A percentile compares a stretch with the other conserved stretches of the same genome.
These are phyloP conservation scores for Penicillium cosmopolitanum DNA, from an alignment of 495 filamentous ascomycete genomes.

Conservation along the genomic window DNA sequence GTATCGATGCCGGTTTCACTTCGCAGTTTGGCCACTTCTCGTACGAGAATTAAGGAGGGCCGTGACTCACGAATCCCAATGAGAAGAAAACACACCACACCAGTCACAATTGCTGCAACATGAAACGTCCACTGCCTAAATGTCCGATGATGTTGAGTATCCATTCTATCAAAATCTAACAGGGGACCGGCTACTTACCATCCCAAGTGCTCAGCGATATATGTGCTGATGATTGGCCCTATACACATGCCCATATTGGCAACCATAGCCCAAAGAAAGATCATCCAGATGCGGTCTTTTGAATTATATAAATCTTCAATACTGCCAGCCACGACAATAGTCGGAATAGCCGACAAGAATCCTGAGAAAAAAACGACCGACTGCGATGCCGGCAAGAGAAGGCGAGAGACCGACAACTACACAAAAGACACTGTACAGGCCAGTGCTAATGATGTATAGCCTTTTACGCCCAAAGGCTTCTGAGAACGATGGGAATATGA, in stretches of 20 bases:
- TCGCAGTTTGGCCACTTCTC: constrained; percentile 29
- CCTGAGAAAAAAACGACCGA: constrained; percentile 46
- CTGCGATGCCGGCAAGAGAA: constrained; percentile 29
- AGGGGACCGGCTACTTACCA: constrained; percentile 35
- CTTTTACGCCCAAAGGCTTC: constrained; percentile 50
- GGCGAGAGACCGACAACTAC: constrained; percentile 38
- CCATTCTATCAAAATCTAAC: background rate
- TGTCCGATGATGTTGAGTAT: background rate
- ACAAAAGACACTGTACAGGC: constrained; percentile 41
- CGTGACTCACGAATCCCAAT: constrained; percentile 44
- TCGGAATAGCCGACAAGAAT: constrained; percentile 49
- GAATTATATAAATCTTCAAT: constrained; percentile 55
- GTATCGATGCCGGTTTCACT: constrained; percentile 25
- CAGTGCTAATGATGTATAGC: constrained; percentile 45
- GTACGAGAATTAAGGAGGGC: constrained; percentile 35
- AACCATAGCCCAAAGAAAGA: constrained; percentile 45
- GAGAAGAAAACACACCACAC: constrained; percentile 33
- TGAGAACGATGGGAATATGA: constrained; percentile 51
- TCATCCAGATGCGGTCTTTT: constrained; percentile 47
- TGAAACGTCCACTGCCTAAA: constrained; percentile 48
- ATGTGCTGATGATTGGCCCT: constrained; percentile 48
- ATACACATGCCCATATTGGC: constrained; percentile 44
- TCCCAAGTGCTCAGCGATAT: constrained; percentile 35
- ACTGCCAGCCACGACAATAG: constrained; percentile 47
- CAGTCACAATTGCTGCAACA: constrained; percentile 41